Evolutionary conservation across 768 basidiomycete genomes (phyloP).

Genomic region (Zangia roseola): DNA sequence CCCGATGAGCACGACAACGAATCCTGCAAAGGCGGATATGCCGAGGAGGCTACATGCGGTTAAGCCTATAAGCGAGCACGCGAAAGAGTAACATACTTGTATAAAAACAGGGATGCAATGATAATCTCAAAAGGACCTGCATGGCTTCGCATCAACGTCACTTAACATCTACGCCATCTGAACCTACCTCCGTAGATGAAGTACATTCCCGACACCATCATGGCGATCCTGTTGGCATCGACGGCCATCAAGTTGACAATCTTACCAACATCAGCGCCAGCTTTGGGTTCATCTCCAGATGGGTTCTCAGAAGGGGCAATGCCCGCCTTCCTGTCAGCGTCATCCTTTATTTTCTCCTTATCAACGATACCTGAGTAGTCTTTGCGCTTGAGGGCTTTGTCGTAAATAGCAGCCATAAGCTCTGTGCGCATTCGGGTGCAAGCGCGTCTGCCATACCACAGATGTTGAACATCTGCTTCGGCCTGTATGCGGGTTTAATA

Average conservation of each 20-base stretch:
- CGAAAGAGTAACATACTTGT: slow-evolving; percentile 48
- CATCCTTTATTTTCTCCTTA: slow-evolving; percentile 38
- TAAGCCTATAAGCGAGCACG: slow-evolving; percentile 20
- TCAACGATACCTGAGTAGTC: slow-evolving; percentile 79
- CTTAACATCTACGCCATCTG: too few species aligned
- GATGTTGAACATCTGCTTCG: slow-evolving; percentile 68
- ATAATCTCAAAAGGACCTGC: slow-evolving; percentile 74
- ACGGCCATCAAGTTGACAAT: slow-evolving; percentile 89
- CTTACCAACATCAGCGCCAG: slow-evolving; percentile 85
- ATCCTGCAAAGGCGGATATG: slow-evolving; percentile 45
- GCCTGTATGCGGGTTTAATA: slow-evolving; percentile 33
- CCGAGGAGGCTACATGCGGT: slow-evolving; percentile 54
- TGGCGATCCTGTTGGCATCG: slow-evolving; percentile 64
- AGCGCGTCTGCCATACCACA: slow-evolving; percentile 82
- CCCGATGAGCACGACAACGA: slow-evolving; percentile 38
- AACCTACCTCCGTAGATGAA: slow-evolving; percentile 65
- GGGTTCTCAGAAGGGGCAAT: slow-evolving; percentile 23
- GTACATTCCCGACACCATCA: slow-evolving; percentile 55
- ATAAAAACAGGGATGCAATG: slow-evolving; percentile 72
- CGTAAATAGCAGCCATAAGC: slow-evolving; percentile 84
- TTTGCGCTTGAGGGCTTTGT: slow-evolving; percentile 81
- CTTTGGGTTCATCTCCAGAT: slow-evolving; percentile 50
- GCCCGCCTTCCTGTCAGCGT: slow-evolving; percentile 22
- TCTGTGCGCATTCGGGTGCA: slow-evolving; percentile 69
- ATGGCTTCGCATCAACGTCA: neutral